These are phyloP conservation scores for Pseudopyricularia cyperi DNA, from an alignment of 2,329 filamentous ascomycete genomes.

Conservation along the genomic window DNA sequence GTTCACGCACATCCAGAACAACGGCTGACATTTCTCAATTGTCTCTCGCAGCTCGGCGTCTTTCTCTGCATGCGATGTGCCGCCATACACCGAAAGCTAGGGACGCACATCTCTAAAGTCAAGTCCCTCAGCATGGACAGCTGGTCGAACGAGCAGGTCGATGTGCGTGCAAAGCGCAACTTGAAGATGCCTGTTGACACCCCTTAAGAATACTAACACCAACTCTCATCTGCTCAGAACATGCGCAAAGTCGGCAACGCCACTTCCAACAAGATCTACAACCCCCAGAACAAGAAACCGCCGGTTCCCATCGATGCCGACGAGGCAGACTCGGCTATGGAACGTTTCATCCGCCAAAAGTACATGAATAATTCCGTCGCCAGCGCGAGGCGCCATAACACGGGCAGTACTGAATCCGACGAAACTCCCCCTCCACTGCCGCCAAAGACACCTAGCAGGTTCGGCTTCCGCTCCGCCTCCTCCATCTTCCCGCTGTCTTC, in stretches of 20 bases:
- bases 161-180: constrained; percentile 44
- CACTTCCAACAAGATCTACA: constrained; percentile 78
- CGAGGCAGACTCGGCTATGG: constrained; percentile 88
- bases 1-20: neutral
- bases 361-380: constrained; percentile 50
- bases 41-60: constrained; percentile 59
- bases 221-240: constrained; percentile 38
- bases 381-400: constrained; percentile 21
- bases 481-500: constrained; percentile 55
- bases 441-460: constrained; percentile 51
- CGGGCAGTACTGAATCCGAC: constrained; percentile 36
- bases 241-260: constrained; percentile 90
- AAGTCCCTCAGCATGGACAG: constrained; percentile 98
- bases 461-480: constrained; percentile 45
- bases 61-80: constrained; percentile 98
- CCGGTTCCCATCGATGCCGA: constrained; percentile 82
- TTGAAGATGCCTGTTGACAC: neutral
- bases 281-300: constrained; percentile 70
- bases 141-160: constrained; percentile 91
- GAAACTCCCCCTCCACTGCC: constrained; percentile 50
- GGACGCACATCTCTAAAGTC: constrained; percentile 96
- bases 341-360: constrained; percentile 88
- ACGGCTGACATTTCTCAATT: neutral
- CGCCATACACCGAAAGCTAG: constrained; percentile 86
- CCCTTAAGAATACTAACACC: neutral